Conservation (phyloP, 2,329 filamentous ascomycete genomes). For the Trichothecium sympodiale region DNA sequence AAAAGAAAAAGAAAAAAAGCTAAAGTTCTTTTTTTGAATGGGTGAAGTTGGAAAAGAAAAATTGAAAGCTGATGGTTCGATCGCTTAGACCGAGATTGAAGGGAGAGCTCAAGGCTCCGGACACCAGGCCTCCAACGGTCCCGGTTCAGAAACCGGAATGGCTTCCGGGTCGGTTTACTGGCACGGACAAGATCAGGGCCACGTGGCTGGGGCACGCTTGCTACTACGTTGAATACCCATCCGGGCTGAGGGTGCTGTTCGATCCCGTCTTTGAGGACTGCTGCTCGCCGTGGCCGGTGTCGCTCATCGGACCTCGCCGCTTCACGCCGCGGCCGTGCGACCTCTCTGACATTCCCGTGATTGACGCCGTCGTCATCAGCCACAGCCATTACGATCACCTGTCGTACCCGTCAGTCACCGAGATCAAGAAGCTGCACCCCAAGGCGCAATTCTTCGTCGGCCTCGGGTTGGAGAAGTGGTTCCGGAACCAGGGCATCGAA, state of each 20-base stretch:
- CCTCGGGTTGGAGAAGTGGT: constrained; percentile 68
- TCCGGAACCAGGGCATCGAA: constrained; percentile 50
- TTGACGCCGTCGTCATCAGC: constrained; percentile 64
- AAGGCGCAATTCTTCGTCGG: constrained; percentile 74
- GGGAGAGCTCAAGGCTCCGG: constrained; percentile 35
- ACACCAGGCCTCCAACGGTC: constrained; percentile 55
- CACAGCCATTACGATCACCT: constrained; percentile 86
- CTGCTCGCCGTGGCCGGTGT: constrained; percentile 51
- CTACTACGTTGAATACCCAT: constrained; percentile 75
- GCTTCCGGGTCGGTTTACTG: constrained; percentile 29
- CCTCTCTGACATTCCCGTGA: constrained; percentile 59
- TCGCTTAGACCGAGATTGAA: constrained; percentile 20
- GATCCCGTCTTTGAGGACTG: constrained; percentile 79
- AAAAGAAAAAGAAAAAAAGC: constrained; percentile 16
- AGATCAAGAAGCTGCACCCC: constrained; percentile 55
- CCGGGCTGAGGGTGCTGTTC: constrained; percentile 70
- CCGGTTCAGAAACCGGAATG: constrained; percentile 59
- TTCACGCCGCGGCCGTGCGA: constrained; percentile 64
- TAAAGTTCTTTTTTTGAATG: constrained; percentile 15
- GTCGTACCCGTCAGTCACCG: constrained; percentile 58
- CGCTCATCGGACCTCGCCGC: constrained; percentile 50
- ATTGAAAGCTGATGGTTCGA: not conserved
- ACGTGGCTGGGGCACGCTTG: constrained; percentile 88
- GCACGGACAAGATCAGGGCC: constrained; percentile 48
- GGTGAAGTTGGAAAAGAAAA: constrained; percentile 24